Percentiles rank a stretch among this genome's conserved stretches.
Conservation (phyloP, 768 basidiomycete species). For the Suillus brevipes region DNA sequence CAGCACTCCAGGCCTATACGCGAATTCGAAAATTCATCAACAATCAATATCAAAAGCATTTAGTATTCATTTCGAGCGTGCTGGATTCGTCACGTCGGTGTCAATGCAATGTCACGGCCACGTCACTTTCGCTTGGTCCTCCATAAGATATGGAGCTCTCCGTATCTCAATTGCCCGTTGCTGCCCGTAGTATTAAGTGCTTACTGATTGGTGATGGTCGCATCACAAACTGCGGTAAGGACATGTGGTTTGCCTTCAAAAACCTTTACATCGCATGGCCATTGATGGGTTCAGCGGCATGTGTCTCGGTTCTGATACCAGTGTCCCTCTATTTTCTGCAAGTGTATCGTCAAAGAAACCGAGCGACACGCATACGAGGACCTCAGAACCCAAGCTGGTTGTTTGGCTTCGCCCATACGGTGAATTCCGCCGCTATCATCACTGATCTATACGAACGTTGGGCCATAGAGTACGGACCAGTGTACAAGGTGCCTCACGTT, state of each 20-base stretch:
- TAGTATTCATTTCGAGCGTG: background rate
- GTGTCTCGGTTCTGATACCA: background rate
- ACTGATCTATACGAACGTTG: conserved; percentile 42
- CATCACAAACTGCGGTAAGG: background rate
- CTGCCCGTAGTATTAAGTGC: background rate
- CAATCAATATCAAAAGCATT: background rate
- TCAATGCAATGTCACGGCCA: background rate
- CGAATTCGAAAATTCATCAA: background rate
- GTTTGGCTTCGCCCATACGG: conserved; percentile 36
- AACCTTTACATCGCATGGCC: background rate
- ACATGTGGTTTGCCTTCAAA: background rate
- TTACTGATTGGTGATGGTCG: background rate
- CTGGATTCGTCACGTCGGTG: no score
- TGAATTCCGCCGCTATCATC: conserved; percentile 27
- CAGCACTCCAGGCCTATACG: background rate
- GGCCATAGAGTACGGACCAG: conserved; percentile 44
- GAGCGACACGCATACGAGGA: conserved; percentile 37
- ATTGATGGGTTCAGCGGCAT: background rate
- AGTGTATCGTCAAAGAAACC: background rate
- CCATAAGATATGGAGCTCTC: background rate
- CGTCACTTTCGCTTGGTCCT: background rate
- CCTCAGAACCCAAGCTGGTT: conserved; percentile 41
- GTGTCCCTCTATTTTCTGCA: background rate
- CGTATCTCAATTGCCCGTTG: background rate
- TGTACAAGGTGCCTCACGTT: conserved; percentile 37